Evolutionary conservation across 129 eudicot species (phyloP).

Genomic region (Apium graveolens): DNA sequence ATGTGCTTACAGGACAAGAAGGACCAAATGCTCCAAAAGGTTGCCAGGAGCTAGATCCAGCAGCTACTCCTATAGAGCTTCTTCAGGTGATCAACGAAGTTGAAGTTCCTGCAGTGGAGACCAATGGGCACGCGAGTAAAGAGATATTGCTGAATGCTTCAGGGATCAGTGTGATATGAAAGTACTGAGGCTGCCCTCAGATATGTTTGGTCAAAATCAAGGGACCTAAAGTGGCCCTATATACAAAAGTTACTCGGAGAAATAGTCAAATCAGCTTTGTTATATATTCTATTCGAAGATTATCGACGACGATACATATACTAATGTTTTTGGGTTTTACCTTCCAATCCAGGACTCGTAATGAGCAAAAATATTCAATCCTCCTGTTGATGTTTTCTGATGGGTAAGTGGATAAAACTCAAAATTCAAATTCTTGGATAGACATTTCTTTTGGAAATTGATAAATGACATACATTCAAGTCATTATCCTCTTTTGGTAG

Average conservation of each 20-base stretch:
- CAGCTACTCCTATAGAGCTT: slow-evolving; percentile 83
- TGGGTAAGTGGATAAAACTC: neutral
- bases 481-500: neutral
- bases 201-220: neutral
- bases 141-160: neutral
- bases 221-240: neutral
- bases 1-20: slow-evolving; percentile 63
- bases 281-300: neutral
- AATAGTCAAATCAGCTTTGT: neutral
- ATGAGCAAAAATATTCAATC: neutral
- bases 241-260: neutral
- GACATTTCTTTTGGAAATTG: neutral
- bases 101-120: slow-evolving; percentile 21
- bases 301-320: neutral
- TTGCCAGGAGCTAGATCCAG: slow-evolving; percentile 86
- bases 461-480: neutral
- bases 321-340: neutral
- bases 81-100: slow-evolving; percentile 36
- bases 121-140: neutral
- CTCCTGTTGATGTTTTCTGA: neutral
- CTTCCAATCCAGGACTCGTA: neutral
- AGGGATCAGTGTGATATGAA: slow-evolving; percentile 2
- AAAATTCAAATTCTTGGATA: neutral
- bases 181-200: neutral
- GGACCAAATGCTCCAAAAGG: slow-evolving; percentile 65